Percentiles rank a stretch among this genome's conserved stretches.
phyloP scores from a whole-genome alignment of 73 alveolate species.

The Tetrahymena elliotti region DNA sequence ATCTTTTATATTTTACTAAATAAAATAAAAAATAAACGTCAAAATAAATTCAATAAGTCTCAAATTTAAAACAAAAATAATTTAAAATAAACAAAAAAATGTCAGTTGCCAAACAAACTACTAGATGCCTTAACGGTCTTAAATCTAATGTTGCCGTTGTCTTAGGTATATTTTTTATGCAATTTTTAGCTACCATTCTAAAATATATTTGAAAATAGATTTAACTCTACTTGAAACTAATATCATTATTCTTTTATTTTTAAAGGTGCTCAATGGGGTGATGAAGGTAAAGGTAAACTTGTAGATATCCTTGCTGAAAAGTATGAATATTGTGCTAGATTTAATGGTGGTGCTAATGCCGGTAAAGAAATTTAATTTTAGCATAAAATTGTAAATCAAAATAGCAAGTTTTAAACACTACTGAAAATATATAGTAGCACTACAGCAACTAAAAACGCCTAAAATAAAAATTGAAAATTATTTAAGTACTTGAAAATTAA shows the following conservation, averaged over 20 bases:
- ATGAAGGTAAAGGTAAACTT: constrained; percentile 97
- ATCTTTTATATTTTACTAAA: background rate
- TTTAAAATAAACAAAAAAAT: no score
- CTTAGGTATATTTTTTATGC: background rate
- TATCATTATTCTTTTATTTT: constrained; percentile 5
- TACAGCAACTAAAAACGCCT: background rate
- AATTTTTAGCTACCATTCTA: background rate
- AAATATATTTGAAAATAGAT: background rate
- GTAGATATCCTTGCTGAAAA: constrained; percentile 91
- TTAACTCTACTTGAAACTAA: background rate
- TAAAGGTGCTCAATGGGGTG: constrained; percentile 97
- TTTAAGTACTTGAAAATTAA: background rate
- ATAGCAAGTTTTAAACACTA: background rate
- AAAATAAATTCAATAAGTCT: background rate
- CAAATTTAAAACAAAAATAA: background rate
- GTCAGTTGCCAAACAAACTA: background rate
- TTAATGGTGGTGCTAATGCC: constrained; percentile 96
- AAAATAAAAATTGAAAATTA: no score
- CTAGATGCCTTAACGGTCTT: background rate
- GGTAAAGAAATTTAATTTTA: constrained; percentile 42
- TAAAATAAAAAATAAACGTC: background rate
- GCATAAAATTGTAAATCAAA: background rate
- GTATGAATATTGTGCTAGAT: constrained; percentile 62
- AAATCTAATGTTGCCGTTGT: background rate
- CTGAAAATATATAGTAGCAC: background rate